Evolutionary conservation across 139 green algal genomes (phyloP).

Genomic region (Chlorella sp.): DNA sequence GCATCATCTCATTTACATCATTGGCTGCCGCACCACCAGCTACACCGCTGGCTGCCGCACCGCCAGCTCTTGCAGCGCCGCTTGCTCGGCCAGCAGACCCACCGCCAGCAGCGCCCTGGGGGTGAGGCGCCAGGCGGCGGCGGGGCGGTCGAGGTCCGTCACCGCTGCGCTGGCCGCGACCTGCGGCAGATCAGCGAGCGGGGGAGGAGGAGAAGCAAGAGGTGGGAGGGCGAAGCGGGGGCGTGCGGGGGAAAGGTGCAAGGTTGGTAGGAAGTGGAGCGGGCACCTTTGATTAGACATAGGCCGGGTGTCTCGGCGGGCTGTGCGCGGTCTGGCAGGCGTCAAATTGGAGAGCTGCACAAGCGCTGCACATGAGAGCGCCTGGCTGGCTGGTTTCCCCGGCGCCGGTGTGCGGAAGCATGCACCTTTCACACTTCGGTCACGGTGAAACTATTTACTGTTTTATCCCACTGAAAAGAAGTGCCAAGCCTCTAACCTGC

Average conservation of each 20-base stretch:
- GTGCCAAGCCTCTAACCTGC: background rate
- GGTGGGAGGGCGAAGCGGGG: too few species aligned
- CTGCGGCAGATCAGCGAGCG: background rate
- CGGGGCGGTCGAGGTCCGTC: constrained; percentile 18
- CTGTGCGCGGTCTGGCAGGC: background rate
- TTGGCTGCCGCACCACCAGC: too few species aligned
- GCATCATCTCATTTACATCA: too few species aligned
- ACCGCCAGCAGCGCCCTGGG: constrained; percentile 40
- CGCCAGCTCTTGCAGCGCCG: constrained; percentile 13
- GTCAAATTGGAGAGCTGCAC: too few species aligned
- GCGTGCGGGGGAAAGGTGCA: too few species aligned
- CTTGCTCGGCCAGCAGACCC: constrained; percentile 35
- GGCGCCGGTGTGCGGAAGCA: background rate
- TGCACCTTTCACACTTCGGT: too few species aligned
- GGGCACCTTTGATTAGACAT: background rate
- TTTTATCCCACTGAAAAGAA: too few species aligned
- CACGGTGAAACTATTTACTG: too few species aligned
- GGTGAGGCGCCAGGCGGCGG: constrained; percentile 5
- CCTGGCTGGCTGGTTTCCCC: background rate
- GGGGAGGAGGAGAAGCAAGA: too few species aligned
- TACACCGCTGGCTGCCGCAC: background rate
- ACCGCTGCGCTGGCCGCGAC: constrained; percentile 10
- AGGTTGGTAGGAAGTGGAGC: background rate
- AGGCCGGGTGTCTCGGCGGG: background rate
- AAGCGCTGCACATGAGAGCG: background rate